A percentile compares a stretch with the other conserved stretches of the same genome.
Conservation (phyloP, 345 rosid species). For the Atalantia buxifolia region DNA sequence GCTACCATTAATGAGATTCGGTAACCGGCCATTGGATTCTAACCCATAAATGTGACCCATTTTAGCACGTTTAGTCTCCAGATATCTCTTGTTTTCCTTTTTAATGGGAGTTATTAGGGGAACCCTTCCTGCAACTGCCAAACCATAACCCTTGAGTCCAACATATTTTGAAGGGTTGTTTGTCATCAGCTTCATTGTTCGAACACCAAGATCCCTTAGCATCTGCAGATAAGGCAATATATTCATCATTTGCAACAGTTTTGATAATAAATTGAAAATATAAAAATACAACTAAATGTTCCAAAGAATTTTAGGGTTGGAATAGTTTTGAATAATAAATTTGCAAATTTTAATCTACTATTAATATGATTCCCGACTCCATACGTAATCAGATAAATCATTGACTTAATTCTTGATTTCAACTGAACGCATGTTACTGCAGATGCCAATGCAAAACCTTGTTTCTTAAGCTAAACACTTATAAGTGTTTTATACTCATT, state of each 20-base stretch:
- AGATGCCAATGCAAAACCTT: background rate
- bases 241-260: background rate
- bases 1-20: constrained; percentile 16
- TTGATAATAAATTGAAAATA: background rate
- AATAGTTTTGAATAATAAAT: background rate
- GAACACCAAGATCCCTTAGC: constrained; percentile 55
- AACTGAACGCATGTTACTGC: background rate
- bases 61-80: constrained; percentile 49
- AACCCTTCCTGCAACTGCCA: constrained; percentile 53
- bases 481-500: background rate
- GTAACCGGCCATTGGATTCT: constrained; percentile 33
- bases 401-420: background rate
- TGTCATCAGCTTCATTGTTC: constrained; percentile 68
- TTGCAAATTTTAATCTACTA: background rate
- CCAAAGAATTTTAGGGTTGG: background rate
- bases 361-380: background rate
- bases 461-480: background rate
- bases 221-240: constrained; percentile 59
- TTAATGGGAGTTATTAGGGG: constrained; percentile 48
- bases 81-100: constrained; percentile 44
- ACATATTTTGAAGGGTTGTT: constrained; percentile 66
- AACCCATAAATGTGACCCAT: constrained; percentile 56
- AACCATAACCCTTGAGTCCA: constrained; percentile 72
- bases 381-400: background rate
- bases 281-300: background rate